phyloP scores from a whole-genome alignment of 345 rosid genomes.

The Heritiera littoralis region DNA sequence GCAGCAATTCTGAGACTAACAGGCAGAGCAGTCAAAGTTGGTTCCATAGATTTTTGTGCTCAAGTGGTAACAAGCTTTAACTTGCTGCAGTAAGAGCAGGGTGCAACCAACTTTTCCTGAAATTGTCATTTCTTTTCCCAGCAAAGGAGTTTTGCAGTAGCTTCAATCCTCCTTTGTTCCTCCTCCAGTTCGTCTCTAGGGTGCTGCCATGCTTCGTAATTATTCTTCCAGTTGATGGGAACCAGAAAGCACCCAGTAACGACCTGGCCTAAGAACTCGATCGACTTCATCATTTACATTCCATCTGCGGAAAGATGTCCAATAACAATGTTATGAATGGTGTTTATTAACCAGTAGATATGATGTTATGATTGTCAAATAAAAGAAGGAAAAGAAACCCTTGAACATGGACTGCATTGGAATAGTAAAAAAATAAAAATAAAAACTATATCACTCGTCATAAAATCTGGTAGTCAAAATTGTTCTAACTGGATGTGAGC shows the following conservation, averaged over 20 bases:
- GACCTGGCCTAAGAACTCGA: constrained; percentile 45
- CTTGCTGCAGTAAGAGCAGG: neutral
- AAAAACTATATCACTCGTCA: neutral
- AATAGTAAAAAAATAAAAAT: neutral
- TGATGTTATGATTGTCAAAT: neutral
- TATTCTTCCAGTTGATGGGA: constrained; percentile 49
- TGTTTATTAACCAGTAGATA: neutral
- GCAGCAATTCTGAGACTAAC: neutral
- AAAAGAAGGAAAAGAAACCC: neutral
- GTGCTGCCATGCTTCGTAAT: constrained; percentile 47
- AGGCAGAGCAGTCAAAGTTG: neutral
- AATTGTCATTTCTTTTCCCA: constrained; percentile 38
- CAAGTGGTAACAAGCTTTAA: neutral
- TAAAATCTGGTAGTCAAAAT: neutral
- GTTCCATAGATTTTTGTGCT: neutral
- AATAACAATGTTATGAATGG: constrained; percentile 3
- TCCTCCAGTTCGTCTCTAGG: constrained; percentile 36
- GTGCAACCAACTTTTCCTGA: neutral
- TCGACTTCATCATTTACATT: constrained; percentile 39
- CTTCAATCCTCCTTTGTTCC: constrained; percentile 49
- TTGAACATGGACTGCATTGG: neutral
- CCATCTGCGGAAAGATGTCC: constrained; percentile 36
- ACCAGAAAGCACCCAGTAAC: constrained; percentile 64
- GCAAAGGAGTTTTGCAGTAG: constrained; percentile 44
- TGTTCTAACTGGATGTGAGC: neutral